Percentiles rank a stretch among this genome's conserved stretches.
These are phyloP conservation scores for Cucurbita maxima DNA, from an alignment of 306 rosid species.

Conservation along the genomic window DNA sequence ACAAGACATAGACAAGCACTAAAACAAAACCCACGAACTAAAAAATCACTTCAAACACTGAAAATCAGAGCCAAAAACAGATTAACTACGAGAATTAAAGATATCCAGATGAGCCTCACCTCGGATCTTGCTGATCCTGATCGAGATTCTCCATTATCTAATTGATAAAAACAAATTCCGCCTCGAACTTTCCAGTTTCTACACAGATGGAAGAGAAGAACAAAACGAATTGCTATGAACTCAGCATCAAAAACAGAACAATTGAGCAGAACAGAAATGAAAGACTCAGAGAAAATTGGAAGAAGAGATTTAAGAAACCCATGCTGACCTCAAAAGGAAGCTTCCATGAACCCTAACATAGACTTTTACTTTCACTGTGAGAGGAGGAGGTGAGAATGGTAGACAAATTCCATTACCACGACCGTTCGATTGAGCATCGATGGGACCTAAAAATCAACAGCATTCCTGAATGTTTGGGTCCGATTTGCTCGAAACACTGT, in stretches of 20 bases:
- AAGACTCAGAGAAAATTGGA: neutral
- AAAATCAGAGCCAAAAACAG: too few relatives aligned
- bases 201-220: neutral
- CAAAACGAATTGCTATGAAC: too few relatives aligned
- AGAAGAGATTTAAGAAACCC: neutral
- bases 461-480: too few relatives aligned
- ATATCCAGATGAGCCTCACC: slow-evolving; percentile 27
- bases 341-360: slow-evolving; percentile 24
- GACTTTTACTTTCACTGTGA: slow-evolving; percentile 13
- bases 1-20: too few relatives aligned
- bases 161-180: slow-evolving; percentile 5
- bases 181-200: slow-evolving; percentile 15
- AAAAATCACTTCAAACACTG: too few relatives aligned
- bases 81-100: neutral
- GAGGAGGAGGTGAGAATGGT: slow-evolving; percentile 9
- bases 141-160: slow-evolving; percentile 27
- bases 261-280: slow-evolving; percentile 8
- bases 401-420: slow-evolving; percentile 6
- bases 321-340: slow-evolving; percentile 5
- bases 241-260: neutral
- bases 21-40: too few relatives aligned
- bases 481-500: too few relatives aligned
- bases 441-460: slow-evolving; percentile 6
- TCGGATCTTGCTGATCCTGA: slow-evolving; percentile 52
- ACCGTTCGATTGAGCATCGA: neutral